phyloP scores from a whole-genome alignment of 495 filamentous ascomycete species.

The Neurospora sp. region DNA sequence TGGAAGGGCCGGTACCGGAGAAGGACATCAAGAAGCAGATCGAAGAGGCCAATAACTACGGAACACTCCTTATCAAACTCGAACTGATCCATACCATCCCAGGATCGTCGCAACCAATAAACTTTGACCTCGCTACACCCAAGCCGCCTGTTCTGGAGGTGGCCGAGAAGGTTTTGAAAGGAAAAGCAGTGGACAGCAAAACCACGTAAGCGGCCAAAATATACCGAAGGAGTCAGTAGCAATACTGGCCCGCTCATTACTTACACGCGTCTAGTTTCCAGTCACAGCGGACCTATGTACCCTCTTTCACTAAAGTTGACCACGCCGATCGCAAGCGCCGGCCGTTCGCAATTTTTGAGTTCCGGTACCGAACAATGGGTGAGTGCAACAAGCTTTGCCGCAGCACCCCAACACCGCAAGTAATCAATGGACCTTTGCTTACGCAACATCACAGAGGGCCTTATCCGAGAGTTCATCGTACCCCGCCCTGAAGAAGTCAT shows the following conservation, averaged over 20 bases:
- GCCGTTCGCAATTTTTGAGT: conserved; percentile 12
- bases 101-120: too few relatives aligned
- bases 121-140: too few relatives aligned
- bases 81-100: too few relatives aligned
- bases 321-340: background rate
- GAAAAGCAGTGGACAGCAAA: conserved; percentile 2
- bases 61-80: background rate
- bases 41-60: background rate
- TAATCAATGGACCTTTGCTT: too few relatives aligned
- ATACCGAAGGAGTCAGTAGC: too few relatives aligned
- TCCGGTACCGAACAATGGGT: conserved; percentile 11
- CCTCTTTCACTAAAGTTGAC: too few relatives aligned
- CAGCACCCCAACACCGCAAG: too few relatives aligned
- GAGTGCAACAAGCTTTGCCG: too few relatives aligned
- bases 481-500: too few relatives aligned
- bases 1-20: background rate
- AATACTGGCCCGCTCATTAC: background rate
- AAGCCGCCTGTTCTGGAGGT: background rate
- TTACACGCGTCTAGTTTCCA: background rate
- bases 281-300: background rate
- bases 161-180: conserved; percentile 9
- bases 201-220: background rate
- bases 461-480: background rate
- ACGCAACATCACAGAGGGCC: conserved; percentile 1
- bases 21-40: background rate